Evolutionary conservation across 768 basidiomycete species (phyloP), one percentile per base, ranked within the genome.

Genomic region (Tulasnella sp.): DNA sequence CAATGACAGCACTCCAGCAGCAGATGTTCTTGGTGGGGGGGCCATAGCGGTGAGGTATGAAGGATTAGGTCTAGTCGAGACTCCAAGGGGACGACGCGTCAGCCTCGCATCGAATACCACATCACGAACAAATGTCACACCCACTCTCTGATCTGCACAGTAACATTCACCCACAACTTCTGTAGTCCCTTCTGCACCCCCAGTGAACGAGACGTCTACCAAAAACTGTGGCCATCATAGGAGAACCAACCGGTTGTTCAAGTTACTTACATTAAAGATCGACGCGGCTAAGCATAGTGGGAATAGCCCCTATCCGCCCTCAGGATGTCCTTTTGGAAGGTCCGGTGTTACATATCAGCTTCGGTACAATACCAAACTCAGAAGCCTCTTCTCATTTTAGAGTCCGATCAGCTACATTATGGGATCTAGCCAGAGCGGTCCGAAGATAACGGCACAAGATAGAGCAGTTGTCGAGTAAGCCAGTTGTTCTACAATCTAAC

Each of bases 381-480:
- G 52, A n/a, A 27, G 23, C n/a, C 41, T 32, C 30, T 21, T 53
- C 17, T 19, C 29, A 34, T 34, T 21, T 26, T 48, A 19, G 19
- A 48, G 29, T 13, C 30, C 7, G 30, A 17, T 38, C 30, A 13
- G 8, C 32, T 53, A 53, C 32, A 41, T 53, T 41, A 63, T 63
- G 62, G 62, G 62, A 27, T 32, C 62, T 24, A 38, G 34, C n/a
- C 55, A 70, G 51, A 67, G 71, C 51, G 64, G 58, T 32, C 91
- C 90, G 50, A 96, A 88, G 76, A 82, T 99, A 64, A 97, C 96
- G 19, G 75, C 82, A 27, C 94, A 94, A 68, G 96, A 99, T 72
- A 82, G 86, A 64, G 95, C 96, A 45, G 87, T 99, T 63, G 80
- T 99, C 62, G 95, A 97, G 95, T 98, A 64, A 61, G 62, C 24